Evolutionary conservation across 2,329 filamentous ascomycete species (phyloP).

Genomic region (Chaetomium olivaceum): DNA sequence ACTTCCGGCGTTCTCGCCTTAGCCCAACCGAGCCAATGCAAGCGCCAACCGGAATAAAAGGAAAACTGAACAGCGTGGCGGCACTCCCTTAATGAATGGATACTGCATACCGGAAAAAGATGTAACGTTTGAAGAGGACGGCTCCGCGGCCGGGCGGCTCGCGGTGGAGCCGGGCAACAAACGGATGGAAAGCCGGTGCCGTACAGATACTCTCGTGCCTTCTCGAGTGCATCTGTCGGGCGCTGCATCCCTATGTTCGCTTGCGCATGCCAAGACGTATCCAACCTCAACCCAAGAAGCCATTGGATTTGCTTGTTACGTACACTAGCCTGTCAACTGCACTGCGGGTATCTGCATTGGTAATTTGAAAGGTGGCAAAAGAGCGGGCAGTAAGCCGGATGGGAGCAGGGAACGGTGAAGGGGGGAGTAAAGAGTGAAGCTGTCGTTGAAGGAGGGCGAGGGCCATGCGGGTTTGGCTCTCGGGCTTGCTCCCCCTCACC

Average conservation of each 20-base stretch:
- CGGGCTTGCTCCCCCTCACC: not conserved
- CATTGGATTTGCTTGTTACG: not conserved
- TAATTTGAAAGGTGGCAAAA: not conserved
- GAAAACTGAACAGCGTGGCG: not conserved
- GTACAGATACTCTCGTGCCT: not conserved
- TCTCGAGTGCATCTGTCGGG: not conserved
- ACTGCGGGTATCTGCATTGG: constrained; percentile 5
- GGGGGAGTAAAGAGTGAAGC: constrained; percentile 7
- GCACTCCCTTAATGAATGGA: not conserved
- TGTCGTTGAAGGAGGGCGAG: not conserved
- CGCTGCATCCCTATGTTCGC: constrained; percentile 3
- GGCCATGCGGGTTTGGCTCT: not conserved
- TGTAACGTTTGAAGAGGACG: not conserved
- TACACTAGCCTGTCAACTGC: not conserved
- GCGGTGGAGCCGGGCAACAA: not conserved
- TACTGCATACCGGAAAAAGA: too few species aligned
- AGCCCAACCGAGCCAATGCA: not conserved
- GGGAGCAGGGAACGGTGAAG: constrained; percentile 9
- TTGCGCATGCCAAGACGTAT: constrained; percentile 1
- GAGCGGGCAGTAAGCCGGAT: not conserved
- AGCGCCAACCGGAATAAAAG: not conserved
- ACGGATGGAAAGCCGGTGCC: not conserved
- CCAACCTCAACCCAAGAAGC: not conserved
- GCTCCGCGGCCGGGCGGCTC: not conserved
- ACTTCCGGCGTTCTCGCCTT: not conserved